Percentiles rank a stretch among this genome's conserved stretches.
These are phyloP conservation scores for Paraphaeosphaeria sporulosa DNA, from an alignment of 2,329 filamentous ascomycete species.

Conservation along the genomic window DNA sequence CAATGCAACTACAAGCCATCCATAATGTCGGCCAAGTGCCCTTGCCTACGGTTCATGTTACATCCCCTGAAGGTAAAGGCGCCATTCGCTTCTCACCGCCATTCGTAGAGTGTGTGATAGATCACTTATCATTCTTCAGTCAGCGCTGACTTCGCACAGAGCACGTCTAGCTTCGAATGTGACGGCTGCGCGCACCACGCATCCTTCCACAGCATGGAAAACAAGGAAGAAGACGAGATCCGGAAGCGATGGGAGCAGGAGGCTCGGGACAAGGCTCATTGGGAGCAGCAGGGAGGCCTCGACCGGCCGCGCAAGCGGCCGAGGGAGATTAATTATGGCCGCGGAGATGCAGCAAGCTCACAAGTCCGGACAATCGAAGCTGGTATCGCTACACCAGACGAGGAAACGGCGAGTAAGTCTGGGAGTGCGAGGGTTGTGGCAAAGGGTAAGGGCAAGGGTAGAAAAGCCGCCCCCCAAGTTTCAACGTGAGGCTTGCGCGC, in stretches of 20 bases:
- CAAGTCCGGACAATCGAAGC: slow-evolving; percentile 6
- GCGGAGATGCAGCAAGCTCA: slow-evolving; percentile 3
- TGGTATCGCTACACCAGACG: slow-evolving; percentile 18
- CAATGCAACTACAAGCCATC: slow-evolving; percentile 59
- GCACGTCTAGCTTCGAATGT: slow-evolving; percentile 61
- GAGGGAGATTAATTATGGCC: slow-evolving; percentile 34
- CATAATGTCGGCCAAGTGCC: slow-evolving; percentile 56
- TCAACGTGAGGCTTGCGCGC: slow-evolving; percentile 18
- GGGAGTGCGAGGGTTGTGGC: slow-evolving; percentile 13
- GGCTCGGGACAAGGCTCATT: slow-evolving; percentile 38
- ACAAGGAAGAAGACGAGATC: slow-evolving; percentile 57
- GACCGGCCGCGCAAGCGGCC: slow-evolving; percentile 38
- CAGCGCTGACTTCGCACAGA: slow-evolving; percentile 35
- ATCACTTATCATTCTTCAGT: background rate
- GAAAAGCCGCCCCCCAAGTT: slow-evolving; percentile 12
- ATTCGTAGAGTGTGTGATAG: slow-evolving; percentile 10
- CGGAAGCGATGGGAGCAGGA: slow-evolving; percentile 55
- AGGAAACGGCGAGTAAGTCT: slow-evolving; percentile 15
- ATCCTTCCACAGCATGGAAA: slow-evolving; percentile 62
- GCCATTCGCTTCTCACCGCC: background rate
- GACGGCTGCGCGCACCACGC: slow-evolving; percentile 65
- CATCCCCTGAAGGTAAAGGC: slow-evolving; percentile 61
- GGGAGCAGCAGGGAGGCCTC: slow-evolving; percentile 19
- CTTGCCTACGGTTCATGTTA: slow-evolving; percentile 65
- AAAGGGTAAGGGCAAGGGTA: slow-evolving; percentile 18